Evolutionary conservation across 1,284 basidiomycete species (phyloP).

Genomic region (Ganoderma meredithae): DNA sequence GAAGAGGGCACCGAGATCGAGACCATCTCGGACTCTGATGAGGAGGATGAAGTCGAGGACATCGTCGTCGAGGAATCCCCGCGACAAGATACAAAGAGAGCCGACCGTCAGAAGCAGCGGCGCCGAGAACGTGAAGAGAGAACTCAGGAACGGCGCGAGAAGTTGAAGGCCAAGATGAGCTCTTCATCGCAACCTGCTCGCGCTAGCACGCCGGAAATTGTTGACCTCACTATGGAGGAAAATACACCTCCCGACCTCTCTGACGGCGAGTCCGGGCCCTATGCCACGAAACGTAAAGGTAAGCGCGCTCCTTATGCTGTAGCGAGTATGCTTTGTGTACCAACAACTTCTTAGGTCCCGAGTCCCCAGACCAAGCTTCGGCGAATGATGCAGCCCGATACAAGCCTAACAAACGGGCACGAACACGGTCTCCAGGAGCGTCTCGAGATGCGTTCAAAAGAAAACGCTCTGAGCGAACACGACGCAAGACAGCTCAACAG

Average conservation of each 20-base stretch:
- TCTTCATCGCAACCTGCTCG: constrained; percentile 21
- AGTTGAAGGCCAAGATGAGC: constrained; percentile 19
- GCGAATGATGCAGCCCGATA: not conserved
- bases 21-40: constrained; percentile 39
- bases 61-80: constrained; percentile 59
- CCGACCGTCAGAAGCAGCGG: constrained; percentile 13
- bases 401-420: constrained; percentile 27
- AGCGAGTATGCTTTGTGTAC: not conserved
- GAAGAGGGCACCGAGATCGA: constrained; percentile 26
- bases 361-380: constrained; percentile 11
- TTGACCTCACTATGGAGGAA: constrained; percentile 34
- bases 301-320: not conserved
- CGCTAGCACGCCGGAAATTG: constrained; percentile 30
- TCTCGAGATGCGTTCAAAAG: constrained; percentile 49
- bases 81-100: not conserved
- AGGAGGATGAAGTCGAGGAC: constrained; percentile 59
- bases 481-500: constrained; percentile 31
- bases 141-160: constrained; percentile 24
- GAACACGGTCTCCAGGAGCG: constrained; percentile 42
- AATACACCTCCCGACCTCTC: constrained; percentile 19
- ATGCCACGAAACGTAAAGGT: constrained; percentile 33
- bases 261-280: constrained; percentile 10
- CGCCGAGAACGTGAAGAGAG: constrained; percentile 20
- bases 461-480: constrained; percentile 47
- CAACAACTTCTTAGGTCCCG: constrained; percentile 4